Base-by-base conservation (phyloP, 352 stramenopile species). In the Globisporangium carolinianum region DNA sequence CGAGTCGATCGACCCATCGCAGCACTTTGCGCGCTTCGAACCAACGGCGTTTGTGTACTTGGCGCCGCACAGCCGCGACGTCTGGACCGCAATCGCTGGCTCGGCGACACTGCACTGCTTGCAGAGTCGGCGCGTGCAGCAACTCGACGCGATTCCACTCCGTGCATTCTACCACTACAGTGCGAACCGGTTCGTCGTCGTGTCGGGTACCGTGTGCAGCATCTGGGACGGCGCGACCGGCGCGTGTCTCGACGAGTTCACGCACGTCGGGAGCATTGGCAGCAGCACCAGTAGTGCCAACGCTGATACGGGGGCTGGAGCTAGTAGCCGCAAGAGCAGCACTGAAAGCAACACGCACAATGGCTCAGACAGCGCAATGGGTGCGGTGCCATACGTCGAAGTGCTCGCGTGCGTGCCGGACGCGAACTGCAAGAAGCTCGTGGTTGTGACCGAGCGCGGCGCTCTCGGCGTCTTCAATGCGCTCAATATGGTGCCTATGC, bases 401-500 rank as follows among this genome's bases (percentile, higher is more conserved):
- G 65, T 91, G 32, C 50, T 88, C 12, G 55, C 69, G 3, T 86
- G 79, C 51, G 65, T 69, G 2, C 73, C 86, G 51, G 79, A 91
- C 47, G 15, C 55, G 2, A 81, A 81, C 12, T 79, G 74, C 62
- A 73, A 79, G 43, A 89, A 91, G 53, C 58, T 91, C 12, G 68
- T 87, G 0, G 62, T 86, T 3, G 62, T 87, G 10, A 73, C 79
- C 1, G 79, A 89, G 52, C 57, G 72, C 11, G 82, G 81, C 1
- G 72, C 66, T 5, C 55, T 91, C 11, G 76, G 77, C 1, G 79
- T 91, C 6, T 89, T 84, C 63, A 89, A 91, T 47, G 75, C 75
- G 47, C 75, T 83, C 14, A 89, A 89, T 53, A 77, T 91, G 17
- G 72, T 89, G n/a, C 73, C 75, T 24, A 86, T 91, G 70, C 71